A percentile compares a stretch with the other conserved stretches of the same genome.
Evolutionary conservation across 2,329 filamentous ascomycete genomes (phyloP).

Genomic region (Coniosporium tulheliwenetii): DNA sequence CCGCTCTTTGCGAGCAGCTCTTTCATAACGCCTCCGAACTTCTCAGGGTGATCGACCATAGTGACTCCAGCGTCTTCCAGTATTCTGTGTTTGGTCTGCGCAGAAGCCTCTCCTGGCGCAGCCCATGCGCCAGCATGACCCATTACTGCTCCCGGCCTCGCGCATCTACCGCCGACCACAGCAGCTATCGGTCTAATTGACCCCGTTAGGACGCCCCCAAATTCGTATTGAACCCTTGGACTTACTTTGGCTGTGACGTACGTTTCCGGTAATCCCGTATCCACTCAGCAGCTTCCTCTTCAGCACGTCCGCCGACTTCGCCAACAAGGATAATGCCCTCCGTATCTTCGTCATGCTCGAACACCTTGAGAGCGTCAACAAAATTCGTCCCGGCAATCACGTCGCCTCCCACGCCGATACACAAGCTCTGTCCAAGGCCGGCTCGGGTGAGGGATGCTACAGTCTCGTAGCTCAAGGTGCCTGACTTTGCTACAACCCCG

Average conservation of each 20-base stretch:
- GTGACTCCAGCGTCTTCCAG: conserved; percentile 51
- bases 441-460: conserved; percentile 58
- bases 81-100: conserved; percentile 48
- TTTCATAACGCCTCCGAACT: conserved; percentile 56
- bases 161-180: conserved; percentile 50
- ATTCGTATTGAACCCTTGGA: background rate
- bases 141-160: conserved; percentile 53
- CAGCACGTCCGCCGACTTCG: conserved; percentile 54
- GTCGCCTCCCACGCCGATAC: conserved; percentile 66
- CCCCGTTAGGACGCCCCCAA: conserved; percentile 6
- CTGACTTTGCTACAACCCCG: conserved; percentile 67
- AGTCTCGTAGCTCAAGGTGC: conserved; percentile 66
- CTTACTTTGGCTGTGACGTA: background rate
- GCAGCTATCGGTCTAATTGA: conserved; percentile 50
- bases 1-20: conserved; percentile 34
- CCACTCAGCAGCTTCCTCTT: conserved; percentile 60
- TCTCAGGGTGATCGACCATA: conserved; percentile 61
- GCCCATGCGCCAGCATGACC: conserved; percentile 66
- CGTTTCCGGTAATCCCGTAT: conserved; percentile 47
- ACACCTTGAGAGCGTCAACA: conserved; percentile 51
- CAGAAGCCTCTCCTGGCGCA: conserved; percentile 48
- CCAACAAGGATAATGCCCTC: conserved; percentile 58
- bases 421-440: conserved; percentile 63
- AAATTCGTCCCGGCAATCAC: conserved; percentile 60
- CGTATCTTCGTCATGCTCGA: conserved; percentile 51